Percentiles rank a stretch among this genome's conserved stretches.
phyloP scores from a whole-genome alignment of 257 asterid genomes.

The Solanum pinnatisectum region DNA sequence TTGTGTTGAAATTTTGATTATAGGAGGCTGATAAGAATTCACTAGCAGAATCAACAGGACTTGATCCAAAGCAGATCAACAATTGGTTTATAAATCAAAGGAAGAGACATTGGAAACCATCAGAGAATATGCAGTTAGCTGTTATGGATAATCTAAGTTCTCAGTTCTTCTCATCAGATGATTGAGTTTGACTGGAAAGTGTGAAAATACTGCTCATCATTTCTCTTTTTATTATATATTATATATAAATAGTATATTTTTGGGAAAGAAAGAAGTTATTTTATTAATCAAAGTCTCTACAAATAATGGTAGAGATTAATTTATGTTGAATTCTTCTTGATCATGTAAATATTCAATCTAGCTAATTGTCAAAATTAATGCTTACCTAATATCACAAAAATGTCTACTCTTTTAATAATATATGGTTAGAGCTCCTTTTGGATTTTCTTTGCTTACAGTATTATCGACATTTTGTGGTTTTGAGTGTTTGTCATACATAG shows the following conservation, averaged over 20 bases:
- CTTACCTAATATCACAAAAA: neutral
- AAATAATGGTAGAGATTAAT: neutral
- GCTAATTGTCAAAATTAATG: neutral
- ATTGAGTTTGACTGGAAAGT: conserved; percentile 6
- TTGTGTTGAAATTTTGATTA: neutral
- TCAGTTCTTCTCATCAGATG: conserved; percentile 42
- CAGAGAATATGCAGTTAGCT: conserved; percentile 86
- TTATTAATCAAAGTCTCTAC: neutral
- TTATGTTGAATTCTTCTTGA: neutral
- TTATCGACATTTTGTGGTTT: neutral
- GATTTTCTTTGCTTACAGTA: neutral
- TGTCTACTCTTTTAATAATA: neutral
- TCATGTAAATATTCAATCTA: neutral
- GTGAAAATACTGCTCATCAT: neutral
- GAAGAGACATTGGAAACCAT: conserved; percentile 93
- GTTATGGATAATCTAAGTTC: conserved; percentile 69
- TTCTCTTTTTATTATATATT: neutral
- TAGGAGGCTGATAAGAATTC: conserved; percentile 75
- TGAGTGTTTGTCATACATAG: neutral
- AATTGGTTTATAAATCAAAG: conserved; percentile 97
- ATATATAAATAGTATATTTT: neutral
- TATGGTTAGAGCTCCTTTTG: neutral
- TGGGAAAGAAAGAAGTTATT: neutral
- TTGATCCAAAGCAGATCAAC: conserved; percentile 89
- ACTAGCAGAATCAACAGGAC: conserved; percentile 72